phyloP scores from a whole-genome alignment of 306 rosid genomes.

The Pueraria montana region DNA sequence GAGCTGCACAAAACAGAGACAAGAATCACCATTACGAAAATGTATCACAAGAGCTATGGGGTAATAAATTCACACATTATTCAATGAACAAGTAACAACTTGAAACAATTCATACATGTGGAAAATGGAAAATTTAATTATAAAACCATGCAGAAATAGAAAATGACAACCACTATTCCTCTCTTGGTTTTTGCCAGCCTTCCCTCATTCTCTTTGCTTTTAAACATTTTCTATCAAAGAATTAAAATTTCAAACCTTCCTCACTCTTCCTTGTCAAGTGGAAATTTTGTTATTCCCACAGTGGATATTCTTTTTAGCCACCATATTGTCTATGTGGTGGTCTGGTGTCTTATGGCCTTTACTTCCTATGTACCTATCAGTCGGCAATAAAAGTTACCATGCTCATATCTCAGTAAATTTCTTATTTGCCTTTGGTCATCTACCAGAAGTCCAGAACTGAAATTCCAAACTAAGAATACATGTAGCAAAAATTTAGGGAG shows the following conservation, averaged over 20 bases:
- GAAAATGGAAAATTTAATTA: background rate
- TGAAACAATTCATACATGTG: background rate
- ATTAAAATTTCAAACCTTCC: background rate
- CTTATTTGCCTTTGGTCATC: conserved; percentile 30
- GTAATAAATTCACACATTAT: conserved; percentile 12
- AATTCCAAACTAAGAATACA: conserved; percentile 33
- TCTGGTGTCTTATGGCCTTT: conserved; percentile 20
- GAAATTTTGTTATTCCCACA: background rate
- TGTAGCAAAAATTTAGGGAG: conserved; percentile 1
- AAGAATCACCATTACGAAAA: conserved; percentile 22
- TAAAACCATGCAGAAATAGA: conserved; percentile 8
- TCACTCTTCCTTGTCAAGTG: background rate
- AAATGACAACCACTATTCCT: conserved; percentile 34
- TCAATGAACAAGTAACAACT: conserved; percentile 12
- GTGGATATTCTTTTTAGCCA: conserved; percentile 29
- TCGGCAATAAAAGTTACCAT: conserved; percentile 25
- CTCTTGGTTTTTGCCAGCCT: background rate
- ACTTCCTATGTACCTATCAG: conserved; percentile 15
- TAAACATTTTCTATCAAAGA: conserved; percentile 17
- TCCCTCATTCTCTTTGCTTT: conserved; percentile 20
- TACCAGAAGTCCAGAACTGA: conserved; percentile 37
- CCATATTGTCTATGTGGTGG: conserved; percentile 1
- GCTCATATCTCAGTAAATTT: conserved; percentile 18
- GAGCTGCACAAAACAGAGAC: conserved; percentile 63
- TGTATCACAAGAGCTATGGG: conserved; percentile 26